Percentiles rank a stretch among this genome's conserved stretches.
Conservation (phyloP, 2,329 filamentous ascomycete genomes). For the Monascus ruber region DNA sequence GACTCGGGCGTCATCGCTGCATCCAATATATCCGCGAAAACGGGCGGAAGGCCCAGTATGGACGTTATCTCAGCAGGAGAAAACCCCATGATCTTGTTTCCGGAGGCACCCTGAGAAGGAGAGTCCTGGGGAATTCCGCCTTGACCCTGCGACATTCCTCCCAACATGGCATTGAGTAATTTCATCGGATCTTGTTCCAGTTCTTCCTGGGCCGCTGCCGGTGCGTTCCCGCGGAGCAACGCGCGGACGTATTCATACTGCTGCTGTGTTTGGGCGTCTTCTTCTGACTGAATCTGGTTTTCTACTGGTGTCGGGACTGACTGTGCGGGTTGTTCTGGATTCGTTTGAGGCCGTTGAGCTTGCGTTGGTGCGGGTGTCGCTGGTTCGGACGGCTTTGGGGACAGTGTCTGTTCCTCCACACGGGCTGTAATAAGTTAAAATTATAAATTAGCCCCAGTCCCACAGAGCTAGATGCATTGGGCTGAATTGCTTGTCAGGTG, state of each 20-base stretch:
- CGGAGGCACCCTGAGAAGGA: constrained; percentile 7
- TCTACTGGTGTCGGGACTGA: constrained; percentile 8
- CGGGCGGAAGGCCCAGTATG: constrained; percentile 34
- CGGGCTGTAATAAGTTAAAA: constrained; percentile 8
- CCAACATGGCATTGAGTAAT: constrained; percentile 25
- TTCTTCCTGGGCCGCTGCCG: constrained; percentile 3
- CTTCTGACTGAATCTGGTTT: constrained; percentile 17
- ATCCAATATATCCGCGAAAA: constrained; percentile 28
- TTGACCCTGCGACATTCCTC: constrained; percentile 14
- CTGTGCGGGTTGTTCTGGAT: constrained; percentile 4
- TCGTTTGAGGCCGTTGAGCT: neutral
- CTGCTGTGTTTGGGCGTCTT: constrained; percentile 29
- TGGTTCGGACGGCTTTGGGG: constrained; percentile 17
- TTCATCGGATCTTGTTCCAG: constrained; percentile 24
- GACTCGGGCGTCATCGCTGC: constrained; percentile 27
- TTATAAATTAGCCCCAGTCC: neutral
- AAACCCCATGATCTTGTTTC: constrained; percentile 6
- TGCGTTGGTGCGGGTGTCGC: constrained; percentile 8
- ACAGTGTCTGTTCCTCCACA: constrained; percentile 11
- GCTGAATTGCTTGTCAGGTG: neutral
- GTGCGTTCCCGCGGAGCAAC: constrained; percentile 23
- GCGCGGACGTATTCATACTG: constrained; percentile 27
- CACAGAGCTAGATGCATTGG: neutral
- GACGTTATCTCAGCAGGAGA: constrained; percentile 21
- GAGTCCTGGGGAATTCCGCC: constrained; percentile 4